Evolutionary conservation across 192 early-diverging fungal species (phyloP), one percentile per base, ranked within the genome.

Genomic region (Bifiguratus adelaidae): DNA sequence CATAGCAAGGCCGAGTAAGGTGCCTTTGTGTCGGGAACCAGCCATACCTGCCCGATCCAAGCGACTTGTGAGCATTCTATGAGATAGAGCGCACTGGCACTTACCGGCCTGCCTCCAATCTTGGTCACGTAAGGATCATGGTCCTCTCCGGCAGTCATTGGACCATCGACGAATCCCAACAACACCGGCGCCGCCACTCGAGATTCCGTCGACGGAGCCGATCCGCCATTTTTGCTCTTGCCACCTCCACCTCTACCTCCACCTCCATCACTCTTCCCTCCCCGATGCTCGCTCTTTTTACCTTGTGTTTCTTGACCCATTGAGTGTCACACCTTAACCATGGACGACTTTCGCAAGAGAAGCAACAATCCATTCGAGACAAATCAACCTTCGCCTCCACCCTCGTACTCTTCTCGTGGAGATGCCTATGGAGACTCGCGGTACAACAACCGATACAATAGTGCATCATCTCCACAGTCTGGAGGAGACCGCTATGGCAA

Each of bases 51-150:
- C 7, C 13, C 12, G 12, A 28, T 25, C 7, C 15, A 13, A 42
- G 11, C 8, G 41, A 11, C 9, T 38, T 1, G 20, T 21, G 11
- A 56, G 24, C 41, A 44, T 16, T 22, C 26, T 22, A 36, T 49
- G 19, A 26, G 46, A 16, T 30, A 47, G 29, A 3, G 11, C 11
- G 15, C 11, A 34, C 15, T 34, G 32, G 0, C 22, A 52, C 67
- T 23, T 71, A 82, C 79, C 34, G 81, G 81, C 30, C 61, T 28
- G 27, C 81, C 81, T 21, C 81, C 81, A 42, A 83, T 70, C 55
- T 83, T 83, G 25, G 73, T 81, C 0, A 60, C 28, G 55, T 78
- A 83, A 16, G 71, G 59, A 48, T 83, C 80, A 8, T 36, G 53
- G 30, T 78, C 77, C 6, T 74, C 58, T 36, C 60, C 22, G 2